Conservation (phyloP, 2,329 filamentous ascomycete species). For the Xylariaceae sp. region DNA sequence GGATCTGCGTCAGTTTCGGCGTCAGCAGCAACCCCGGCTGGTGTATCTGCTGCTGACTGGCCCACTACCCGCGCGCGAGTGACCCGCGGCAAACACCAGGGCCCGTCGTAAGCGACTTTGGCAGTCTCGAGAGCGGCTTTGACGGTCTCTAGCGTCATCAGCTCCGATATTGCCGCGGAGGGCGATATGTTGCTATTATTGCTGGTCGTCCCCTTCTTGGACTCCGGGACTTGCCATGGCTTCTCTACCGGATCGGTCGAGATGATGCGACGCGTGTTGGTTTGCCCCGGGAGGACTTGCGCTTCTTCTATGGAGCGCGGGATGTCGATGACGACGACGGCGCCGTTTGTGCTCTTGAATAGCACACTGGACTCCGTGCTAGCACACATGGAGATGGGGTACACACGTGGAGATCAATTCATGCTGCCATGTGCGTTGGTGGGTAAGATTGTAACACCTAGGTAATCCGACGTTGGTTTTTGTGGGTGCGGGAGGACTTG, state of each 20-base stretch:
- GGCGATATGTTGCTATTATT: slow-evolving; percentile 30
- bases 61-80: slow-evolving; percentile 7
- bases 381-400: not conserved
- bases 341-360: slow-evolving; percentile 46
- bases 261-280: slow-evolving; percentile 39
- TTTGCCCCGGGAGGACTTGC: slow-evolving; percentile 46
- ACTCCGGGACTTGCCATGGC: slow-evolving; percentile 51
- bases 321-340: slow-evolving; percentile 60
- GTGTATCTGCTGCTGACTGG: not conserved
- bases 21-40: not conserved
- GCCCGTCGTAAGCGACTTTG: slow-evolving; percentile 33
- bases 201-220: slow-evolving; percentile 38
- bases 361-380: slow-evolving; percentile 39
- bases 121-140: slow-evolving; percentile 40
- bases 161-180: slow-evolving; percentile 47
- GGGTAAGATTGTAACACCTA: no score
- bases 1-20: not conserved
- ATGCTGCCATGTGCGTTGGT: not conserved
- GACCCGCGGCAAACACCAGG: slow-evolving; percentile 43
- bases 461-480: no score
- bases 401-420: not conserved
- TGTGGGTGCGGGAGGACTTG: no score
- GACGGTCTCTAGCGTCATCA: slow-evolving; percentile 48
- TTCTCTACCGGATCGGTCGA: slow-evolving; percentile 40
- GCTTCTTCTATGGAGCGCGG: slow-evolving; percentile 63